Conservation (phyloP, 495 filamentous ascomycete species). For the Polyplosphaeria fusca region DNA sequence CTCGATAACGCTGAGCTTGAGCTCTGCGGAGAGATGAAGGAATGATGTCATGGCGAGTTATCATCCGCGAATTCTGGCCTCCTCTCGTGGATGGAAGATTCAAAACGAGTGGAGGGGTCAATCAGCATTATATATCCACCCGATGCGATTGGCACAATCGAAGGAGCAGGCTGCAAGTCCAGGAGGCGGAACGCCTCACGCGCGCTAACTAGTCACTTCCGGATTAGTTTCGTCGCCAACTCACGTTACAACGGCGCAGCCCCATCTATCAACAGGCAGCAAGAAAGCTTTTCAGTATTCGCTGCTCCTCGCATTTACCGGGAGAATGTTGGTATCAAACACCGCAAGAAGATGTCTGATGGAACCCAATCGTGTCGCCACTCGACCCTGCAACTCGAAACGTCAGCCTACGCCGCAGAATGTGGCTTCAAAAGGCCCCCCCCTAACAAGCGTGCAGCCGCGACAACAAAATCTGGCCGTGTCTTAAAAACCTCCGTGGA, state of each 20-base stretch:
- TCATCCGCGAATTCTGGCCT: not conserved
- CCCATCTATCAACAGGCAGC: too few relatives aligned
- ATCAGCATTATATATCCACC: not conserved
- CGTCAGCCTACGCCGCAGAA: not conserved
- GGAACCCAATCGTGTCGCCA: not conserved
- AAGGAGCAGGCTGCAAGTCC: not conserved
- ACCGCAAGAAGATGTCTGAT: too few relatives aligned
- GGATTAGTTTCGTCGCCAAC: not conserved
- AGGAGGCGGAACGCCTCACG: not conserved
- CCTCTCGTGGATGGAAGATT: not conserved
- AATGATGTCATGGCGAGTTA: constrained; percentile 1
- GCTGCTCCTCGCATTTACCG: too few relatives aligned
- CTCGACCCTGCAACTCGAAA: not conserved
- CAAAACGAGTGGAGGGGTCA: not conserved
- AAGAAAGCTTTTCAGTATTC: too few relatives aligned
- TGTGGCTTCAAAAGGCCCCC: not conserved
- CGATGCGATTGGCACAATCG: not conserved
- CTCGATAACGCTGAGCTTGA: not conserved
- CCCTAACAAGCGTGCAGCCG: not conserved
- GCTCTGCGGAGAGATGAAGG: not conserved
- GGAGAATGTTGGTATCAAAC: too few relatives aligned
- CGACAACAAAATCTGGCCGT: not conserved
- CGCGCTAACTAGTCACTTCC: not conserved
- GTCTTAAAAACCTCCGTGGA: not conserved
- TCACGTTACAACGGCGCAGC: too few relatives aligned